phyloP scores from a whole-genome alignment of 805 yeast species.

The Wickerhamiella hasegawae region DNA sequence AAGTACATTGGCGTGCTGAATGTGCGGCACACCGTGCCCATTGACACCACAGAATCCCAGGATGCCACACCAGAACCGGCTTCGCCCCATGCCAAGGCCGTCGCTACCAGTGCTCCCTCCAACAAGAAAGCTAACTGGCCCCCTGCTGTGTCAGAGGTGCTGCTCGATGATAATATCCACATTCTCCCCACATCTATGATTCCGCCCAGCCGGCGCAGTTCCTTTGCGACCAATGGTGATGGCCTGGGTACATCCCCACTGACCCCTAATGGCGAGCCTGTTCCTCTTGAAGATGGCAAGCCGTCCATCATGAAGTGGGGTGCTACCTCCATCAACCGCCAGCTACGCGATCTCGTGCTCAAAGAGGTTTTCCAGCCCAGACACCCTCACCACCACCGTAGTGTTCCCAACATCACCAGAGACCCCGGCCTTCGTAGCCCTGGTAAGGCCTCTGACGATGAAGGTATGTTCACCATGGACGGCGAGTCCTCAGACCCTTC shows the following conservation, averaged over 20 bases:
- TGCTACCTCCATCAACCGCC: conserved; percentile 54
- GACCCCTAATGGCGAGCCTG: neutral
- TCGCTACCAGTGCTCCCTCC: neutral
- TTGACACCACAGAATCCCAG: neutral
- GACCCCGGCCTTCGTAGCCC: neutral
- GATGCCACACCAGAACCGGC: neutral
- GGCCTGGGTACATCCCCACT: neutral
- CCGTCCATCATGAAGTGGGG: conserved; percentile 25
- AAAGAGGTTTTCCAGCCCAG: conserved; percentile 42
- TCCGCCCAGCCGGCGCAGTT: conserved; percentile 15
- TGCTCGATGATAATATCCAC: conserved; percentile 79
- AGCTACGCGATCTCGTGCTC: conserved; percentile 52
- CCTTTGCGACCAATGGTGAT: neutral
- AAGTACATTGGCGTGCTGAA: conserved; percentile 85
- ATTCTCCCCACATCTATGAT: conserved; percentile 73
- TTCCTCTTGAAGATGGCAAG: neutral
- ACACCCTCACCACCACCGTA: neutral
- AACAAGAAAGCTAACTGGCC: neutral
- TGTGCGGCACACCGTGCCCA: conserved; percentile 52
- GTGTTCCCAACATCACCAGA: neutral
- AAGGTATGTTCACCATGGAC: conserved; percentile 32
- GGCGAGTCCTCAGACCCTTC: conserved; percentile 13
- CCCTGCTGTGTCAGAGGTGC: conserved; percentile 28
- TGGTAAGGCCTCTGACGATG: conserved; percentile 9
- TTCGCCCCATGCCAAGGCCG: neutral